A percentile compares a stretch with the other conserved stretches of the same genome.
phyloP scores from a whole-genome alignment of 441 rosid genomes.

The Euphorbia schlechtendalii region DNA sequence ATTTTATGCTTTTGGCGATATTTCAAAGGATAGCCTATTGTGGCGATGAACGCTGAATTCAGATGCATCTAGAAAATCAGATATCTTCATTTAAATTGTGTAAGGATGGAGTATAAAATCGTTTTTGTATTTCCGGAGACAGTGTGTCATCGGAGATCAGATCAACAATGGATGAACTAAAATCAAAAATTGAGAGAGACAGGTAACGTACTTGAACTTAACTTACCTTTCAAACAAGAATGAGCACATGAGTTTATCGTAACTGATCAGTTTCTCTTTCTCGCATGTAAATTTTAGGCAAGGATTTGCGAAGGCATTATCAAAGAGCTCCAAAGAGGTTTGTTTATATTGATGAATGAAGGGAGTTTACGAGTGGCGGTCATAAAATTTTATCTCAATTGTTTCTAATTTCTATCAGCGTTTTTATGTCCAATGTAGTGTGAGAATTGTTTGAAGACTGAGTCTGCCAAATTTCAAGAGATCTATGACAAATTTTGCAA shows the following conservation, averaged over 20 bases:
- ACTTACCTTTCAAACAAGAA: conserved; percentile 1
- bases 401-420: neutral
- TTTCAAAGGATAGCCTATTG: neutral
- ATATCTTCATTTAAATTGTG: neutral
- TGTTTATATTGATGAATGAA: conserved; percentile 17
- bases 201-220: conserved; percentile 35
- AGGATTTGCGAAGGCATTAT: conserved; percentile 55
- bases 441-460: conserved; percentile 56
- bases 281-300: conserved; percentile 37
- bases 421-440: conserved; percentile 34
- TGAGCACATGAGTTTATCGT: neutral
- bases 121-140: conserved; percentile 22
- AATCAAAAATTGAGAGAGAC: conserved; percentile 62
- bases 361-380: conserved; percentile 7
- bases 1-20: neutral
- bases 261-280: neutral
- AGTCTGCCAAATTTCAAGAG: conserved; percentile 60
- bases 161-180: conserved; percentile 59
- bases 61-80: neutral
- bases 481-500: conserved; percentile 56
- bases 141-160: conserved; percentile 68
- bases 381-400: neutral
- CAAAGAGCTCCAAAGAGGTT: conserved; percentile 84
- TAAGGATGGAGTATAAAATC: neutral
- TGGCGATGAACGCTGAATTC: neutral